Conservation (phyloP, 306 rosid species). For the Vicia sativa region DNA sequence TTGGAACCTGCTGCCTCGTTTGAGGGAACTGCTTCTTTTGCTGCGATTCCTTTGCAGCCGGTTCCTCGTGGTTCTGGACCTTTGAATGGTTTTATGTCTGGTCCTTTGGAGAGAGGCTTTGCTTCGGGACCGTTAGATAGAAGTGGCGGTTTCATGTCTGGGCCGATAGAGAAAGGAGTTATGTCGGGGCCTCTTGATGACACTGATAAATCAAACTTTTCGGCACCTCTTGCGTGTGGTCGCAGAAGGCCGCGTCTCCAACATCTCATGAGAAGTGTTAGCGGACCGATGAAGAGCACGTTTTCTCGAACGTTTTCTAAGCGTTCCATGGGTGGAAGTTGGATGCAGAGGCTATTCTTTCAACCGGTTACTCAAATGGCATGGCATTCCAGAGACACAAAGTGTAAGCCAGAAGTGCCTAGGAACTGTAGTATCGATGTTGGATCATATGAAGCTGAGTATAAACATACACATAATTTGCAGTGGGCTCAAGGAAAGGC, state of each 20-base stretch:
- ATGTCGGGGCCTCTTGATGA: slow-evolving; percentile 77
- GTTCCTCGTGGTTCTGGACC: slow-evolving; percentile 70
- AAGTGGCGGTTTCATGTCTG: slow-evolving; percentile 69
- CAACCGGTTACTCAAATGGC: slow-evolving; percentile 61
- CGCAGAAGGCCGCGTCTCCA: slow-evolving; percentile 57
- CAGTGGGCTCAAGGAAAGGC: slow-evolving; percentile 87
- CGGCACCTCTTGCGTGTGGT: slow-evolving; percentile 63
- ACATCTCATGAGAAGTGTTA: slow-evolving; percentile 69
- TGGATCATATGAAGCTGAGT: slow-evolving; percentile 53
- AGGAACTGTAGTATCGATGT: slow-evolving; percentile 43
- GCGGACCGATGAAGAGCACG: slow-evolving; percentile 68
- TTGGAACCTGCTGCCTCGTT: slow-evolving; percentile 69
- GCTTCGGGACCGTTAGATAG: slow-evolving; percentile 66
- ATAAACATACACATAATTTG: slow-evolving; percentile 54
- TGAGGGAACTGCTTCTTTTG: slow-evolving; percentile 67
- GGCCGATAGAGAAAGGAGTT: slow-evolving; percentile 68
- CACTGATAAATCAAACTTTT: slow-evolving; percentile 61
- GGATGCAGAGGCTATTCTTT: slow-evolving; percentile 64
- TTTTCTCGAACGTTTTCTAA: slow-evolving; percentile 62
- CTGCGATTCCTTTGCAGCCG: slow-evolving; percentile 75
- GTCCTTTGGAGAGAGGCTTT: slow-evolving; percentile 63
- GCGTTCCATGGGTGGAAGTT: slow-evolving; percentile 52
- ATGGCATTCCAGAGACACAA: slow-evolving; percentile 62
- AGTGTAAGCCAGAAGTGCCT: slow-evolving; percentile 51
- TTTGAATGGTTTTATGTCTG: slow-evolving; percentile 67